Base-by-base conservation (phyloP, 2,329 filamentous ascomycete species). In the Ophiobolus disseminans region DNA sequence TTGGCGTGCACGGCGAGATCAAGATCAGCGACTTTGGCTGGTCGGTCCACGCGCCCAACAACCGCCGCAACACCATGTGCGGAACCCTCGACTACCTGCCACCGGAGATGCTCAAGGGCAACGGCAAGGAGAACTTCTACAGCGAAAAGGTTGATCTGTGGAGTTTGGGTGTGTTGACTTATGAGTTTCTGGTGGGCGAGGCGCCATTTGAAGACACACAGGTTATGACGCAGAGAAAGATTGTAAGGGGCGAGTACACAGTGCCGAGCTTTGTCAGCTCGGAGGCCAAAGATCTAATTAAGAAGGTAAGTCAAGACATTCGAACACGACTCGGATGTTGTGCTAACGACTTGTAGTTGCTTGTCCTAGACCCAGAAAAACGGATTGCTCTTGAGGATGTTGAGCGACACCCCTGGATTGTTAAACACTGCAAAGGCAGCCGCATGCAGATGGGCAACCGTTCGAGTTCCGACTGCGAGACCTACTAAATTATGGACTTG, bases 11-110 rank as follows among this genome's bases (percentile, higher is more conserved):
- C 70, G 94, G 92, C 59, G 94, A 99, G 79, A 92, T 99, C 78
- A 99, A 99, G 76, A 92, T 99, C 68, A 95, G 91, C 4, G 94
- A 99, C 74, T 99, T 97, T 68, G 93, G 94, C 40, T 99, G 94
- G 94, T 95, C 90, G 71, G 94, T 97, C 3, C 94, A 99, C 74
- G 94, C 94, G 4, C 94, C 94, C 21, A 97, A 96, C 75, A 95
- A 93, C 77, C 82, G 94, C 62, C 83, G 94, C 54, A 88, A 92
- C 68, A 99, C 94, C 46, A 92, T 97, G 85, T 99, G 94, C 73
- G 94, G 94, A 56, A 99, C 94, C 14, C 84, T 97, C 32, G 94
- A 99, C 76, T 99, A 99, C 74, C 84, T 99, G 13, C 94, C 94
- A 3, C 94, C 94, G 4, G 94, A 99, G 85, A 99, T 99, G 94